Evolutionary conservation across 139 green algal species (phyloP).

Genomic region (Marvania coccoides): DNA sequence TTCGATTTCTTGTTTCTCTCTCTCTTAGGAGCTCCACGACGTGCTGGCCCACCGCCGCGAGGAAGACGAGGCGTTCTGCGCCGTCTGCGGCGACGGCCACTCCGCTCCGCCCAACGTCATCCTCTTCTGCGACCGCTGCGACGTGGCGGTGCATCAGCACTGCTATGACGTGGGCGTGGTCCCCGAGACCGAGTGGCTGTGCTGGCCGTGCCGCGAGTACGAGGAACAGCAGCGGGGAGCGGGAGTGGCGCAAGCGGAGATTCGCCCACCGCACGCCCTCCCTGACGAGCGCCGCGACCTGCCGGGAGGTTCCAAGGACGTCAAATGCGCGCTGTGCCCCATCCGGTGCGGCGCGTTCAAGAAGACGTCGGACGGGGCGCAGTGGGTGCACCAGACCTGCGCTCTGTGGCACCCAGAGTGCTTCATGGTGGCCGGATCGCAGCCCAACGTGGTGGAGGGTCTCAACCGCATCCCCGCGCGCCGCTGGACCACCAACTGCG

Average conservation of each 20-base stretch:
- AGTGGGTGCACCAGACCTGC: constrained; percentile 70
- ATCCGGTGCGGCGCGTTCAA: constrained; percentile 78
- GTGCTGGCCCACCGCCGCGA: constrained; percentile 25
- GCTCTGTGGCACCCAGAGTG: constrained; percentile 52
- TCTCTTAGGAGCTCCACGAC: constrained; percentile 25
- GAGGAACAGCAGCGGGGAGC: constrained; percentile 43
- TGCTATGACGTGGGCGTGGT: constrained; percentile 73
- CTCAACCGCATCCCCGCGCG: constrained; percentile 29
- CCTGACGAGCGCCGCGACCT: constrained; percentile 7
- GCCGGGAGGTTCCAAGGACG: constrained; percentile 47
- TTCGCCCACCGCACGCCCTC: constrained; percentile 14
- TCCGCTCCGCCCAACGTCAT: constrained; percentile 74
- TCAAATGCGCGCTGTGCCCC: constrained; percentile 72
- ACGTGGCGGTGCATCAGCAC: constrained; percentile 82
- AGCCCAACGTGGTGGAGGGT: constrained; percentile 26
- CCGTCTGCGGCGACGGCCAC: constrained; percentile 72
- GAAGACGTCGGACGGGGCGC: constrained; percentile 26
- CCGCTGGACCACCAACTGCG: constrained; percentile 27
- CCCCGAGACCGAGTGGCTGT: constrained; percentile 78
- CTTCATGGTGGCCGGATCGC: constrained; percentile 3
- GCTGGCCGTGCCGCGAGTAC: constrained; percentile 73
- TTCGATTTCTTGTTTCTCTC: neutral
- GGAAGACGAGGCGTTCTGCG: constrained; percentile 81
- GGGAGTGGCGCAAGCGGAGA: constrained; percentile 24
- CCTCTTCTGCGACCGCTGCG: constrained; percentile 88